These are phyloP conservation scores for Pythium monospermum DNA, from an alignment of 352 stramenopile genomes.

Conservation along the genomic window DNA sequence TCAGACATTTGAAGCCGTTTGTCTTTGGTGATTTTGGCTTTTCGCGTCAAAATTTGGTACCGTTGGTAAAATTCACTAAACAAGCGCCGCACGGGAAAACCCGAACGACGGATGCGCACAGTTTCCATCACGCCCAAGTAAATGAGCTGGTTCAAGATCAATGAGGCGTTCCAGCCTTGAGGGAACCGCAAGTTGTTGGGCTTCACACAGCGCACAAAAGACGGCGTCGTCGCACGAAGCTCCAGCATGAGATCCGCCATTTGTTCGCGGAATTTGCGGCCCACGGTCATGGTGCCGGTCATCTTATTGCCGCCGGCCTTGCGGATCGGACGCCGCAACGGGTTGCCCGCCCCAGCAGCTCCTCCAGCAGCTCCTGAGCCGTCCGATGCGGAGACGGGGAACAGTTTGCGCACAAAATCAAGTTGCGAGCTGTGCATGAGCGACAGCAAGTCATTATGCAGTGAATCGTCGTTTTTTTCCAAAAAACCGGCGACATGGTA, in stretches of 20 bases:
- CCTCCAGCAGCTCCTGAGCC: too few species aligned
- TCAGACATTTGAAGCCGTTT: constrained; percentile 52
- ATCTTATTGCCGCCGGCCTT: constrained; percentile 80
- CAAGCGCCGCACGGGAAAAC: constrained; percentile 81
- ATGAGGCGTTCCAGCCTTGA: constrained; percentile 77
- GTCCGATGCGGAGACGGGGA: constrained; percentile 41
- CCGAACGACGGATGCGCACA: constrained; percentile 83
- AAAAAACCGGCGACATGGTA: constrained; percentile 96
- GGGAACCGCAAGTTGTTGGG: constrained; percentile 89
- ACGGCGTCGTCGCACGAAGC: constrained; percentile 74
- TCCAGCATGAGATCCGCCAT: constrained; percentile 87
- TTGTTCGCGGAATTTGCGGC: constrained; percentile 88
- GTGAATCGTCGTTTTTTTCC: constrained; percentile 97
- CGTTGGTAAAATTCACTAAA: constrained; percentile 86
- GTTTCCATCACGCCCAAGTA: constrained; percentile 90
- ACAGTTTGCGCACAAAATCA: constrained; percentile 74
- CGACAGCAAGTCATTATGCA: constrained; percentile 88
- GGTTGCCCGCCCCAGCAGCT: constrained; percentile 32
- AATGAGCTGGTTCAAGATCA: constrained; percentile 88
- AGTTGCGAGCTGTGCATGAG: constrained; percentile 85
- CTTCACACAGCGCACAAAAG: constrained; percentile 91
- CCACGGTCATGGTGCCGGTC: constrained; percentile 87
- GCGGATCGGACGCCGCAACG: constrained; percentile 56
- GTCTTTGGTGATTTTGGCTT: constrained; percentile 46
- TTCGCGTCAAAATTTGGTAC: constrained; percentile 82